Conservation (phyloP, 371 early-diverging fungal genomes). For the Mortierella sp. region DNA sequence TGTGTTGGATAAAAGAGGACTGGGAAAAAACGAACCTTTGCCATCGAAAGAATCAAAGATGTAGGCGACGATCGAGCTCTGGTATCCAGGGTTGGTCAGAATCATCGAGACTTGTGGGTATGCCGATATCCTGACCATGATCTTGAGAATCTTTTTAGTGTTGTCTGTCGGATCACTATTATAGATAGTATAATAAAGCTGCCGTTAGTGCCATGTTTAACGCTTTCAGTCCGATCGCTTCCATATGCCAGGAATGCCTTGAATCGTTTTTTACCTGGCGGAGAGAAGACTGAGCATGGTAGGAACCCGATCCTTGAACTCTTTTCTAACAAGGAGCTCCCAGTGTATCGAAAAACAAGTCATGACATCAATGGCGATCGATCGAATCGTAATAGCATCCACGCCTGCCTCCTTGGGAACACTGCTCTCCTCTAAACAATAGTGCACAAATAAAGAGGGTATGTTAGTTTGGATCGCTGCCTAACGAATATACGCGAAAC, state of each 20-base stretch:
- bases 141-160: constrained; percentile 45
- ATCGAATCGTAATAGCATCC: constrained; percentile 29
- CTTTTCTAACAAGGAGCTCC: constrained; percentile 45
- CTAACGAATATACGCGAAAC: too few species aligned
- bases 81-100: constrained; percentile 44
- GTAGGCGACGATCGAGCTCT: constrained; percentile 34
- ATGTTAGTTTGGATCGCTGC: background rate
- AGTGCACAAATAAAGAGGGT: background rate
- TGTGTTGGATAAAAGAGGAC: too few species aligned
- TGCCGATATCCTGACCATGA: constrained; percentile 41
- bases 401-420: constrained; percentile 50
- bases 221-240: background rate
- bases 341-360: constrained; percentile 46
- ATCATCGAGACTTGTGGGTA: constrained; percentile 50
- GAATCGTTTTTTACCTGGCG: constrained; percentile 24
- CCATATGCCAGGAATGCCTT: background rate
- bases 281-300: constrained; percentile 41
- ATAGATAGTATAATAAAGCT: background rate
- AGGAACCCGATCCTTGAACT: constrained; percentile 51
- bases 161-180: constrained; percentile 33
- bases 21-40: constrained; percentile 17
- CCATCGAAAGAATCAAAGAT: constrained; percentile 29
- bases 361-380: constrained; percentile 47
- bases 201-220: background rate
- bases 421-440: constrained; percentile 21